phyloP scores from a whole-genome alignment of 2,329 filamentous ascomycete species.

The Bipolaris oryzae region DNA sequence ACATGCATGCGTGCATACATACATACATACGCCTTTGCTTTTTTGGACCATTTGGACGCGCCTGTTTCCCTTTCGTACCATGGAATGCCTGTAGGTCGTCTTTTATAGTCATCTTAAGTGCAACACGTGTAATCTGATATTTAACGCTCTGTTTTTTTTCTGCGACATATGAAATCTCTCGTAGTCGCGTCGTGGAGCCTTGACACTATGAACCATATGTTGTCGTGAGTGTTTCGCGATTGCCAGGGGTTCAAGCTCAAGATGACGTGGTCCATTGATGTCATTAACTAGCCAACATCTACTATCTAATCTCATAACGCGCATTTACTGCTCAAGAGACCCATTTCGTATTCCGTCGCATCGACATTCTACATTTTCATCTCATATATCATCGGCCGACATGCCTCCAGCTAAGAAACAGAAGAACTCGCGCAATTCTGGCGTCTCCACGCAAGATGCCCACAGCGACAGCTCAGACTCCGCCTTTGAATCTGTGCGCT shows the following conservation, averaged over 20 bases:
- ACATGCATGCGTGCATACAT: too few species aligned
- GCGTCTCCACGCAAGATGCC: conserved; percentile 6
- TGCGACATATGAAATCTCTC: conserved; percentile 1
- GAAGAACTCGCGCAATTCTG: conserved; percentile 12
- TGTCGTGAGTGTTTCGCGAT: conserved; percentile 15
- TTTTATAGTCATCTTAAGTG: too few species aligned
- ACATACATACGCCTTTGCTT: not conserved
- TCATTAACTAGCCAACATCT: conserved; percentile 4
- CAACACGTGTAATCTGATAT: too few species aligned
- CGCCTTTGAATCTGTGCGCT: conserved; percentile 6
- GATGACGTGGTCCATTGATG: conserved; percentile 20
- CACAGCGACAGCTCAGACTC: conserved; percentile 12
- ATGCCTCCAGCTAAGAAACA: conserved; percentile 23
- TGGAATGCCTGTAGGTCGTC: not conserved
- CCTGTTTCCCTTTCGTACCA: not conserved
- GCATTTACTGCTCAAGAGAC: not conserved
- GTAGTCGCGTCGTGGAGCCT: conserved; percentile 8
- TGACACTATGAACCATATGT: conserved; percentile 2
- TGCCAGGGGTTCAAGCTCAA: not conserved
- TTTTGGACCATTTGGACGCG: not conserved
- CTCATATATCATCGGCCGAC: not conserved
- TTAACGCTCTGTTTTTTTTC: not conserved
- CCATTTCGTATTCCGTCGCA: not conserved
- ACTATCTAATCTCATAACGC: not conserved
- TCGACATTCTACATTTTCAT: not conserved